These are phyloP conservation scores for Ustilago vetiveriae DNA, from an alignment of 1,284 basidiomycete genomes.

Conservation along the genomic window DNA sequence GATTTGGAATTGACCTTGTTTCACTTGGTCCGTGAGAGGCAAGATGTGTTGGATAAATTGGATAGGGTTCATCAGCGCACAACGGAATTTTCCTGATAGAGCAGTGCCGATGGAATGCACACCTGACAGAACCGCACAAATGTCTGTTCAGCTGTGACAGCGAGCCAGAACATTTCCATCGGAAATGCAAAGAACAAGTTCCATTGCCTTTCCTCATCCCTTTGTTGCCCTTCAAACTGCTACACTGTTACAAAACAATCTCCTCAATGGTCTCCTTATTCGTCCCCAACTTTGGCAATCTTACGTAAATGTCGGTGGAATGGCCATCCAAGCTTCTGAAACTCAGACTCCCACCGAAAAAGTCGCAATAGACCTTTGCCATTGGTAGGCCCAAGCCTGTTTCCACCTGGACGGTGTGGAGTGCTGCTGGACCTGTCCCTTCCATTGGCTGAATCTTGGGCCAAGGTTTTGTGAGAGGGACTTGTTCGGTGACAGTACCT, in stretches of 20 bases:
- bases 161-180: too few species aligned
- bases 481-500: constrained; percentile 58
- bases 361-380: constrained; percentile 62
- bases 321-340: constrained; percentile 80
- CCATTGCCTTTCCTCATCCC: too few species aligned
- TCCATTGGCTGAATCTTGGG: constrained; percentile 27
- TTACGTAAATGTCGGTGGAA: constrained; percentile 67
- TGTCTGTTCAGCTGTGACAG: too few species aligned
- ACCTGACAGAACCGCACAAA: too few species aligned
- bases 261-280: constrained; percentile 74
- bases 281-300: constrained; percentile 83
- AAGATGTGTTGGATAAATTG: constrained; percentile 47
- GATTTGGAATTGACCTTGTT: constrained; percentile 34
- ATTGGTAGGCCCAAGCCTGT: constrained; percentile 60
- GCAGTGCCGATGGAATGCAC: too few species aligned
- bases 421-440: constrained; percentile 44
- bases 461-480: too few species aligned
- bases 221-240: too few species aligned
- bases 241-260: constrained; percentile 31
- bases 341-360: constrained; percentile 77
- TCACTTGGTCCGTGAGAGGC: constrained; percentile 47
- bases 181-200: too few species aligned
- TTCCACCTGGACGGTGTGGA: constrained; percentile 48
- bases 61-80: constrained; percentile 30
- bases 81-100: not conserved